Evolutionary conservation across 257 asterid genomes (phyloP), one percentile per base, ranked within the genome.

Genomic region (Solanum pimpinellifolium): DNA sequence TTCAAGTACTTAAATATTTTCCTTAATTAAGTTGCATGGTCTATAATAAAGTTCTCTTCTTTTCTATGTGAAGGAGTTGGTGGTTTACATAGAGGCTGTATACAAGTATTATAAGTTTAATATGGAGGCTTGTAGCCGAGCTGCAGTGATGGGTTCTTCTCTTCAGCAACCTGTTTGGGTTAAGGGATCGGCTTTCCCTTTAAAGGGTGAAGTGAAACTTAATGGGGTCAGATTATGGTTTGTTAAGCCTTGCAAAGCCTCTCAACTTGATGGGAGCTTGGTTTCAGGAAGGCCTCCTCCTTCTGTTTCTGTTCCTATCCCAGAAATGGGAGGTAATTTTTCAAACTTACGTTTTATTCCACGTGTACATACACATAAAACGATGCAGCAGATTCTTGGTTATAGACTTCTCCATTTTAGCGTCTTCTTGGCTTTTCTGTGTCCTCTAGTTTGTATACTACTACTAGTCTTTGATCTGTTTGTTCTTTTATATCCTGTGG

Each of bases 61-160:
- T 33, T 80, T 18, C 42, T 80, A 76, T 76, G 56, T 76, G 83
- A 23, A 76, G 9, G 83, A 42, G 23, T 83, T 60, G 73, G 52
- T 23, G 75, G 82, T 39, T 68, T 74, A 74, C 82, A 74, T 10
- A 74, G 3, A 74, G 33, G 52, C 20, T 74, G 68, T 59, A 37
- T 74, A 42, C 62, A 35, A 35, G 52, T 83, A 31, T 65, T 52
- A 42, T 6, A 86, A 82, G 87, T 9, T 9, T 84, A 87, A 83
- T 70, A 93, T 94, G 96, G 95, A 93, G 87, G 91, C 92, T 90
- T 94, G 91, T 78, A 84, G 92, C 88, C 94, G 96, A 80, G 89
- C 93, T 77, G 90, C 94, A 83, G 91, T 89, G 39, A 94, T 93
- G 91, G 88, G 90, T 85, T 91, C 94, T 85, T 80, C 44, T 49